These are phyloP conservation scores for Tylopilus felleus DNA, from an alignment of 768 basidiomycete genomes.

Conservation along the genomic window DNA sequence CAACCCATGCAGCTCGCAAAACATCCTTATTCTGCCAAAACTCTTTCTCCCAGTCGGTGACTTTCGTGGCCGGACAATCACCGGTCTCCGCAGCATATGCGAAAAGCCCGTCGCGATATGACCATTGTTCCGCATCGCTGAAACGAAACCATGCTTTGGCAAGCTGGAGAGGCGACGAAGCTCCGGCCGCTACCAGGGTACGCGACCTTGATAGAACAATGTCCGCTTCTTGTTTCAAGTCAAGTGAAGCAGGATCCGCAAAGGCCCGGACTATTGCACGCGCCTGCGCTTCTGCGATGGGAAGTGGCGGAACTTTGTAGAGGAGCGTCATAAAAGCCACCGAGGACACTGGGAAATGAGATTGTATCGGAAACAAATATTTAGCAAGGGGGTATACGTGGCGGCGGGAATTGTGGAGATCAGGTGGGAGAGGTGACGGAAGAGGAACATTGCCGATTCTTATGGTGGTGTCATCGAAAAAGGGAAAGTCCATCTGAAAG, in stretches of 20 bases:
- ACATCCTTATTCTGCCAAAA: slow-evolving; percentile 46
- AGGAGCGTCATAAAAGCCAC: slow-evolving; percentile 68
- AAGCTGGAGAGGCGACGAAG: slow-evolving; percentile 38
- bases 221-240: slow-evolving; percentile 44
- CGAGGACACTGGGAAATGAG: slow-evolving; percentile 42
- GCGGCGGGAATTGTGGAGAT: slow-evolving; percentile 61
- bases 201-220: slow-evolving; percentile 50
- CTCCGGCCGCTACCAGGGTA: slow-evolving; percentile 33
- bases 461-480: slow-evolving; percentile 42
- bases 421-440: slow-evolving; percentile 45
- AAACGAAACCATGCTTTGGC: slow-evolving; percentile 58
- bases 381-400: slow-evolving; percentile 69
- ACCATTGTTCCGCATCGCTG: slow-evolving; percentile 53
- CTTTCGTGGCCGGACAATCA: slow-evolving; percentile 33
- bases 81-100: slow-evolving; percentile 40
- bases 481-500: slow-evolving; percentile 63
- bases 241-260: slow-evolving; percentile 46
- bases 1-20: slow-evolving; percentile 56
- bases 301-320: slow-evolving; percentile 64
- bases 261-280: slow-evolving; percentile 58
- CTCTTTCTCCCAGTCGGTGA: slow-evolving; percentile 56
- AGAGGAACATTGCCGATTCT: slow-evolving; percentile 40
- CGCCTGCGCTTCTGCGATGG: slow-evolving; percentile 76
- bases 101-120: slow-evolving; percentile 61
- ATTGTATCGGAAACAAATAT: slow-evolving; percentile 64